phyloP scores from a whole-genome alignment of 1,284 basidiomycete species.

The Ceratobasidium sp. region DNA sequence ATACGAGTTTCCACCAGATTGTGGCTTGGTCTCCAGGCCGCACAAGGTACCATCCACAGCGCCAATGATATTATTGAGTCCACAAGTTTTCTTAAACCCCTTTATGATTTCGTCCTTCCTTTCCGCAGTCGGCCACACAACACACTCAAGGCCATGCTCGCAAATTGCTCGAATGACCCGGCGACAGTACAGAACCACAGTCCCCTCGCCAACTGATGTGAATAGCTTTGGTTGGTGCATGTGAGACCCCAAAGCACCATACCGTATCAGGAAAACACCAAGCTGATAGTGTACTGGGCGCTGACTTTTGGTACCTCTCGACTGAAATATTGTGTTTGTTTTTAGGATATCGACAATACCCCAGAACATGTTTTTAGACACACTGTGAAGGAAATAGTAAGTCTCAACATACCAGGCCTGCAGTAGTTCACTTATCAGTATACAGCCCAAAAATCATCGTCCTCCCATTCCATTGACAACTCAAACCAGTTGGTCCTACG shows the following conservation, averaged over 20 bases:
- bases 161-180: neutral
- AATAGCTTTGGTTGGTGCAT: neutral
- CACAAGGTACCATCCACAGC: neutral
- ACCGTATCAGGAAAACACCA: neutral
- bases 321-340: neutral
- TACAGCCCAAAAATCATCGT: neutral
- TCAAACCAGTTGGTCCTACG: neutral
- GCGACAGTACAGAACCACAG: neutral
- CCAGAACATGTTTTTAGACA: neutral
- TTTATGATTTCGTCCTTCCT: neutral
- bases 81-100: neutral
- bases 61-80: neutral
- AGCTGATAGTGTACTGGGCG: neutral
- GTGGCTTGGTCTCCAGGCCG: neutral
- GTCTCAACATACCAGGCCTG: neutral
- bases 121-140: neutral
- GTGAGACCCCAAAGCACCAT: neutral
- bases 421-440: neutral
- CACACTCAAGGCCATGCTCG: neutral
- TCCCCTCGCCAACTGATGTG: neutral
- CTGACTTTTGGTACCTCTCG: neutral
- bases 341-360: neutral
- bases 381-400: neutral
- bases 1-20: neutral
- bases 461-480: neutral